Conservation (phyloP, 768 basidiomycete genomes). For the Boletus sp. region DNA sequence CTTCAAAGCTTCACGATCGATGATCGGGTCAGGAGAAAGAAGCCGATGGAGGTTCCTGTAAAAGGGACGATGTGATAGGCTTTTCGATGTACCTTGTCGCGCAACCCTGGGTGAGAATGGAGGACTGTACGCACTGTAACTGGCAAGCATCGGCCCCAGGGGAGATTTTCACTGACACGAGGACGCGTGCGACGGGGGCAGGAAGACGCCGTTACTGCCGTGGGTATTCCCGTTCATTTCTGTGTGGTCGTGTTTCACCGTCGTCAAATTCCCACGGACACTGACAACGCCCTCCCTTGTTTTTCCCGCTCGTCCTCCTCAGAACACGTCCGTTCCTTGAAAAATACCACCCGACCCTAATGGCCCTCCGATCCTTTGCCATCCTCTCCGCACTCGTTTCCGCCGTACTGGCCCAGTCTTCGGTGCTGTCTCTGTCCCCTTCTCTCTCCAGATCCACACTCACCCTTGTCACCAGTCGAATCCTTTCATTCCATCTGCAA, state of each 20-base stretch:
- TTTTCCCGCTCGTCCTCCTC: background rate
- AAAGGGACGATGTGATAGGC: slow-evolving; percentile 11
- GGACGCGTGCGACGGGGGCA: background rate
- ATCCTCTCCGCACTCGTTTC: slow-evolving; percentile 50
- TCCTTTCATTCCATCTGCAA: slow-evolving; percentile 65
- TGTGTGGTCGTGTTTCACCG: slow-evolving; percentile 12
- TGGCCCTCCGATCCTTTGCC: slow-evolving; percentile 51
- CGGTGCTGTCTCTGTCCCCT: slow-evolving; percentile 29
- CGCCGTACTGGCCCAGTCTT: slow-evolving; percentile 48
- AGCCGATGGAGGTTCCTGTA: background rate
- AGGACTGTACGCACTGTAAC: background rate
- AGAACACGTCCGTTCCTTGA: slow-evolving; percentile 32
- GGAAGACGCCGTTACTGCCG: background rate
- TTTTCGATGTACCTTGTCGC: background rate
- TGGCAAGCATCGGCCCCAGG: background rate
- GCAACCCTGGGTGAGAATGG: background rate
- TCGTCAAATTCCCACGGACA: background rate
- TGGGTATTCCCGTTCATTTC: no score
- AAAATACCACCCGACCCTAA: slow-evolving; percentile 17
- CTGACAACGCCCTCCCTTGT: background rate
- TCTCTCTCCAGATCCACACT: background rate
- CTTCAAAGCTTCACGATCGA: background rate
- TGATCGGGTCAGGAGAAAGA: background rate
- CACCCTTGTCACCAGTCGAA: slow-evolving; percentile 32
- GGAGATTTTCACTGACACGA: background rate